These are phyloP conservation scores for Metroxylon sagu DNA, from an alignment of 176 grass and related monocot genomes.

Conservation along the genomic window DNA sequence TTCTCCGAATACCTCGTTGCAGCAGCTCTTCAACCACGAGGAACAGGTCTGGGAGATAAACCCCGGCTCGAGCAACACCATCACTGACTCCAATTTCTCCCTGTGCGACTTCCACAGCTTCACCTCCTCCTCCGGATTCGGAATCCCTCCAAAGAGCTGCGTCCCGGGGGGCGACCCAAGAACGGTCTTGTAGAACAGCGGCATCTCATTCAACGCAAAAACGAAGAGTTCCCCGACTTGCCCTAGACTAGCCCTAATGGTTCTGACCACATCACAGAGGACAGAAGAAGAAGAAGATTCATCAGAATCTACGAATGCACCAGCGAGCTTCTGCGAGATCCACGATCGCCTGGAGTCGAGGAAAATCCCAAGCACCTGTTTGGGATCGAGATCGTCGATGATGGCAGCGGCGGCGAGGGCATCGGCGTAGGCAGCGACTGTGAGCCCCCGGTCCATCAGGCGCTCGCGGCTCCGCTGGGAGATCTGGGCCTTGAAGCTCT, in stretches of 20 bases:
- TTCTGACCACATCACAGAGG: slow-evolving; percentile 61
- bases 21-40: slow-evolving; percentile 68
- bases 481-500: slow-evolving; percentile 81
- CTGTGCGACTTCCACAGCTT: slow-evolving; percentile 69
- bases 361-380: slow-evolving; percentile 56
- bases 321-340: slow-evolving; percentile 67
- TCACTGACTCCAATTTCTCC: slow-evolving; percentile 78
- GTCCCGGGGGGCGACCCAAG: slow-evolving; percentile 73
- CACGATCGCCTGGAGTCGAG: slow-evolving; percentile 67
- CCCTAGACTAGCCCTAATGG: slow-evolving; percentile 59
- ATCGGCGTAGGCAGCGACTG: slow-evolving; percentile 60
- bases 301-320: slow-evolving; percentile 37
- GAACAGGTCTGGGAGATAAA: slow-evolving; percentile 48
- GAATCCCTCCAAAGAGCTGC: slow-evolving; percentile 83
- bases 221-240: slow-evolving; percentile 80
- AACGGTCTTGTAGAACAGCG: slow-evolving; percentile 79
- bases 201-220: slow-evolving; percentile 65
- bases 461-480: slow-evolving; percentile 68
- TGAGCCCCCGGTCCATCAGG: slow-evolving; percentile 57
- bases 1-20: slow-evolving; percentile 63
- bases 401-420: slow-evolving; percentile 59
- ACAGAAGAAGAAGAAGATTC: slow-evolving; percentile 35
- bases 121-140: slow-evolving; percentile 79
- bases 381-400: slow-evolving; percentile 58
- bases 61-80: slow-evolving; percentile 62